These are phyloP conservation scores for Pseudogymnoascus sp. DNA, from an alignment of 2,329 filamentous ascomycete genomes.

Conservation along the genomic window DNA sequence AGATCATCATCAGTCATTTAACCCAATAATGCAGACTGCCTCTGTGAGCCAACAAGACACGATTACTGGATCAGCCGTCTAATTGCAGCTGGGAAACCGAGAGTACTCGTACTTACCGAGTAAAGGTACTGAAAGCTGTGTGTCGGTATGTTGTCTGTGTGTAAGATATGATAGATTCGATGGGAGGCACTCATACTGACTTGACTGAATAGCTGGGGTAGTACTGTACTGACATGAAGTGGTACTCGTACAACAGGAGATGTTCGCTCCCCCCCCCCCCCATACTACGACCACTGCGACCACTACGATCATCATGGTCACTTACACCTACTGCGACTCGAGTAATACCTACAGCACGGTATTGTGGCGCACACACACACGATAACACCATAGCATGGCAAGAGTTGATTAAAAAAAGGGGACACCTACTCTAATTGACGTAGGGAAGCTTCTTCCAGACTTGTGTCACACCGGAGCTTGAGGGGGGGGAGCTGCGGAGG, in stretches of 20 bases:
- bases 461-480: neutral
- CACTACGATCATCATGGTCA: neutral
- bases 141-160: neutral
- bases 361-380: neutral
- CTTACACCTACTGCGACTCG: neutral
- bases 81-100: neutral
- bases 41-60: slow-evolving; percentile 4
- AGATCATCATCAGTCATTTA: slow-evolving; percentile 2
- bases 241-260: neutral
- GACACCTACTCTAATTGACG: slow-evolving; percentile 3
- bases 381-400: neutral
- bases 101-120: neutral
- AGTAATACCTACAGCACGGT: neutral
- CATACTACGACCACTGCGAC: neutral
- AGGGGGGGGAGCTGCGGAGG: neutral
- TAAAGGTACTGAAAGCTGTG: neutral
- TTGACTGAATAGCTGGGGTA: neutral
- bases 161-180: slow-evolving; percentile 5
- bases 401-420: neutral
- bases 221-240: neutral
- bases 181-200: neutral
- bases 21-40: slow-evolving; percentile 1
- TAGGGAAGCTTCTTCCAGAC: slow-evolving; percentile 5
- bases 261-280: neutral
- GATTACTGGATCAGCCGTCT: neutral